Evolutionary conservation across 176 grass and related monocot species (phyloP).

Genomic region (Alloteropsis semialata): DNA sequence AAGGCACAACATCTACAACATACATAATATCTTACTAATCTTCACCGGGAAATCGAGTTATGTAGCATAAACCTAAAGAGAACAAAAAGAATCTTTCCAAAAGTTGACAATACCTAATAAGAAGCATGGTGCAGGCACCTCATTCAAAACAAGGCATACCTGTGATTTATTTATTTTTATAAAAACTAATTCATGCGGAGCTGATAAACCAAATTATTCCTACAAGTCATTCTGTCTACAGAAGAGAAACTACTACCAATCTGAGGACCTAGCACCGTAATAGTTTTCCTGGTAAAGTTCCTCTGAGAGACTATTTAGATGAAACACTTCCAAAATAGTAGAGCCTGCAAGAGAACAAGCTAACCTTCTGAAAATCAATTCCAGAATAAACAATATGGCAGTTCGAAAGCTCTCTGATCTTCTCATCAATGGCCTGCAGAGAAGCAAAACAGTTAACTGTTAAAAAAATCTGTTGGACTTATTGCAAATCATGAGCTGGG

Average conservation of each 20-base stretch:
- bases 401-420: slow-evolving; percentile 97
- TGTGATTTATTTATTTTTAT: background rate
- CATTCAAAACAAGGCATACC: background rate
- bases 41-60: background rate
- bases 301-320: background rate
- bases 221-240: background rate
- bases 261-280: background rate
- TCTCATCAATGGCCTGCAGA: slow-evolving; percentile 96
- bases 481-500: background rate
- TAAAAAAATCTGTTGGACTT: background rate
- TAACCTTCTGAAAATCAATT: slow-evolving; percentile 99
- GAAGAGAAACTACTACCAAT: background rate
- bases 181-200: background rate
- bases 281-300: background rate
- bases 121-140: background rate
- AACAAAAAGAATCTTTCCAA: background rate
- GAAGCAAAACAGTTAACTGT: slow-evolving; percentile 6
- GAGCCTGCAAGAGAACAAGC: background rate
- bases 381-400: slow-evolving; percentile 97
- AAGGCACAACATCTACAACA: background rate
- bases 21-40: slow-evolving; percentile 4
- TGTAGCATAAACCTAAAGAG: slow-evolving; percentile 16
- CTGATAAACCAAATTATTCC: background rate
- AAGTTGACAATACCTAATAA: background rate
- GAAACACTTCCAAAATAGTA: slow-evolving; percentile 1